These are phyloP conservation scores for Beauveria caledonica DNA, from an alignment of 2,329 filamentous ascomycete species.

Conservation along the genomic window DNA sequence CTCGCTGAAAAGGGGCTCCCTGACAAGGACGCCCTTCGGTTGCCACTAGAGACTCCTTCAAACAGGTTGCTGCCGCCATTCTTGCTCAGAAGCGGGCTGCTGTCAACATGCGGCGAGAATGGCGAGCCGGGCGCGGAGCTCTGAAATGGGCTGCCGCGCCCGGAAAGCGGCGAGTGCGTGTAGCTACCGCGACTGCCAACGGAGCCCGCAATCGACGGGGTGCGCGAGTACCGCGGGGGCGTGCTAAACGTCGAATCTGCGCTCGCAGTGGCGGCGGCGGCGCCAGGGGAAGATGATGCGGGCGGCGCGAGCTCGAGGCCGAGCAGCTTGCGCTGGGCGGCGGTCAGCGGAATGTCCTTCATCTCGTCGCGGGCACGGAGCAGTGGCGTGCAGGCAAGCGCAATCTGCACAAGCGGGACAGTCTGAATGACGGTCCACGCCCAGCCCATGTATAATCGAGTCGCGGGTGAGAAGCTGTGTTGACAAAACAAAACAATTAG, in stretches of 20 bases:
- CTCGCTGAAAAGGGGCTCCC: constrained; percentile 43
- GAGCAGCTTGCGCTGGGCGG: constrained; percentile 67
- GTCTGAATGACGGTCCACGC: constrained; percentile 41
- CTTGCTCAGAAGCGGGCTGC: constrained; percentile 60
- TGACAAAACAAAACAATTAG: background rate
- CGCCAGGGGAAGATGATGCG: constrained; percentile 48
- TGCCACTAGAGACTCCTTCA: constrained; percentile 14
- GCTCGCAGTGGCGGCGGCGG: background rate
- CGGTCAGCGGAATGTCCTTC: constrained; percentile 79
- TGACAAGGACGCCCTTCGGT: constrained; percentile 39
- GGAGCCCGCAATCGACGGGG: constrained; percentile 56
- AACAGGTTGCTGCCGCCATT: constrained; percentile 19
- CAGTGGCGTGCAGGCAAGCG: constrained; percentile 62
- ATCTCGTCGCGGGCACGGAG: constrained; percentile 67
- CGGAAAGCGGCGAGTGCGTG: constrained; percentile 50
- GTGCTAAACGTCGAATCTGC: constrained; percentile 57
- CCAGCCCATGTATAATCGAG: constrained; percentile 33
- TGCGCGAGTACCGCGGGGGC: constrained; percentile 77
- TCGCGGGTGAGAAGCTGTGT: constrained; percentile 23
- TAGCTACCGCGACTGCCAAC: constrained; percentile 51
- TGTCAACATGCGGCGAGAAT: constrained; percentile 32
- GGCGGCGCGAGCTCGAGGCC: constrained; percentile 63
- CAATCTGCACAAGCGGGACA: constrained; percentile 62
- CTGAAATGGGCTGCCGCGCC: constrained; percentile 41
- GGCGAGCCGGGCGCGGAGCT: constrained; percentile 35